A percentile compares a stretch with the other conserved stretches of the same genome.
These are phyloP conservation scores for Jackrogersella multiformis DNA, from an alignment of 495 filamentous ascomycete species.

Conservation along the genomic window DNA sequence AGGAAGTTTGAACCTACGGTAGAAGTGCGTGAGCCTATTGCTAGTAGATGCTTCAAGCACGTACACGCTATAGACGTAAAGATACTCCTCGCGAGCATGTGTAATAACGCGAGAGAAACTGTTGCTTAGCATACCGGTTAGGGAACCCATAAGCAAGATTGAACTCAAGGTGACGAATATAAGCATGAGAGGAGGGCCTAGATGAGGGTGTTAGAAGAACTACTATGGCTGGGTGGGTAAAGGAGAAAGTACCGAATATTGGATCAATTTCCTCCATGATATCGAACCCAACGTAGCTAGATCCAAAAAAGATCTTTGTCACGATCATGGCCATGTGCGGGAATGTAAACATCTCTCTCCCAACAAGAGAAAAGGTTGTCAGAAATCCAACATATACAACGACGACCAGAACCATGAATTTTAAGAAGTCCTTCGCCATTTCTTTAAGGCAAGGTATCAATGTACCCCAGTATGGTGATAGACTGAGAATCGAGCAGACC, in stretches of 20 bases:
- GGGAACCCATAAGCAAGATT: conserved; percentile 87
- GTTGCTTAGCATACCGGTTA: conserved; percentile 92
- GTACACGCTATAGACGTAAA: conserved; percentile 80
- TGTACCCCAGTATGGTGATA: conserved; percentile 92
- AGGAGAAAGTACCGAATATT: conserved; percentile 49
- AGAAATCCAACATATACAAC: conserved; percentile 88
- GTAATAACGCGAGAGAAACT: conserved; percentile 82
- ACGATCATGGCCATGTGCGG: conserved; percentile 84
- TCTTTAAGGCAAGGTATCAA: conserved; percentile 87
- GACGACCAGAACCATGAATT: conserved; percentile 87
- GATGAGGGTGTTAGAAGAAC: conserved; percentile 59
- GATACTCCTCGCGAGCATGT: conserved; percentile 79
- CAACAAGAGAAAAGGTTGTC: conserved; percentile 90
- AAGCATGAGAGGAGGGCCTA: conserved; percentile 74
- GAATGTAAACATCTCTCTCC: conserved; percentile 77
- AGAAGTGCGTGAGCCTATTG: conserved; percentile 82
- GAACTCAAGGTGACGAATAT: conserved; percentile 89
- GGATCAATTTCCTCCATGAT: conserved; percentile 58
- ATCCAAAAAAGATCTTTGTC: conserved; percentile 82
- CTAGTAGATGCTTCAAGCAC: conserved; percentile 83
- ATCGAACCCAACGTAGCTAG: conserved; percentile 82
- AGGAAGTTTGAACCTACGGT: conserved; percentile 58
- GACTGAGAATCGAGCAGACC: conserved; percentile 86
- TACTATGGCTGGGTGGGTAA: conserved; percentile 12
- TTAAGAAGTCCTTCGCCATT: conserved; percentile 93